phyloP scores from a whole-genome alignment of 2,329 filamentous ascomycete genomes.

The Exophiala calicioides region DNA sequence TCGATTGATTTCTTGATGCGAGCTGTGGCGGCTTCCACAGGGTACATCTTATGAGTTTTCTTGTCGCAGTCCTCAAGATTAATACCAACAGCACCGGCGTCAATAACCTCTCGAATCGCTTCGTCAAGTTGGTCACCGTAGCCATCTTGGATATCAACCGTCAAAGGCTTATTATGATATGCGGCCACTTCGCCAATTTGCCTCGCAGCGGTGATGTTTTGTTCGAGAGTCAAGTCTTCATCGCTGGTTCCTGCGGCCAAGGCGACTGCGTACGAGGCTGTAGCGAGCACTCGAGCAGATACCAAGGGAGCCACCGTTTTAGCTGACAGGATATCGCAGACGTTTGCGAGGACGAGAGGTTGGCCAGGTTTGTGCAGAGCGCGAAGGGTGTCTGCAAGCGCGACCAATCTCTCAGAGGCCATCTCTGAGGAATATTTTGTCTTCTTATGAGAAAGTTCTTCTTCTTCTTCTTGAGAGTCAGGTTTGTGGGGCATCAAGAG shows the following conservation, averaged over 20 bases:
- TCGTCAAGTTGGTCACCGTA: conserved; percentile 53
- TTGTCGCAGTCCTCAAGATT: conserved; percentile 60
- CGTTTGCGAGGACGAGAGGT: conserved; percentile 58
- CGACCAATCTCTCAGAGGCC: too few relatives aligned
- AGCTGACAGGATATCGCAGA: conserved; percentile 57
- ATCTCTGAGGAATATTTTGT: too few relatives aligned
- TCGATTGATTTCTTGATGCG: conserved; percentile 49
- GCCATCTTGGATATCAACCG: conserved; percentile 63
- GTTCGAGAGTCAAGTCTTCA: conserved; percentile 51
- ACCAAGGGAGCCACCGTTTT: conserved; percentile 47
- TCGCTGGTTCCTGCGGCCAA: conserved; percentile 48
- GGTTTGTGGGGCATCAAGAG: too few relatives aligned
- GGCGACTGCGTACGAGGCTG: conserved; percentile 55
- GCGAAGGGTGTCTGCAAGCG: conserved; percentile 40
- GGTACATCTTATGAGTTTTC: conserved; percentile 39
- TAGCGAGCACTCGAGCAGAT: conserved; percentile 48
- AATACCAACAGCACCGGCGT: conserved; percentile 56
- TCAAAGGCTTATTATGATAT: conserved; percentile 50
- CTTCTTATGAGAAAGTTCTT: too few relatives aligned
- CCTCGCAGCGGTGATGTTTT: conserved; percentile 53
- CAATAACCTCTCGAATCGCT: conserved; percentile 49
- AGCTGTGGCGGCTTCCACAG: conserved; percentile 47
- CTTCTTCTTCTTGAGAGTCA: too few relatives aligned
- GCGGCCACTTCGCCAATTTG: conserved; percentile 48
- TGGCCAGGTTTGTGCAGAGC: conserved; percentile 53